Base-by-base conservation (phyloP, 2,329 filamentous ascomycete species). In the Parasarocladium wereldwijsianum region DNA sequence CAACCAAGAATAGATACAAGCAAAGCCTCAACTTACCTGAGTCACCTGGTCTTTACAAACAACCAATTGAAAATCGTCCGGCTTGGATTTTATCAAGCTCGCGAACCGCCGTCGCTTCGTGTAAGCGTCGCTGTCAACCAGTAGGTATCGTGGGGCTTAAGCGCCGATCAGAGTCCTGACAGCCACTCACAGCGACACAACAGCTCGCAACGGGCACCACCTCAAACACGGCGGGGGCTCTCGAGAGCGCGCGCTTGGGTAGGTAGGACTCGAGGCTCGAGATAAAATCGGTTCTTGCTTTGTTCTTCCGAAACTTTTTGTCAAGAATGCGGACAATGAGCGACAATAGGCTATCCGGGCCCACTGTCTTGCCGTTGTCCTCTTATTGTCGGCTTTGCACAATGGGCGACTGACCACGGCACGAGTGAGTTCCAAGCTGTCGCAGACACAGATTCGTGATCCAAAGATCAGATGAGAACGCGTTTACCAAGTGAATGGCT, bases 401-500 rank as follows among this genome's bases (percentile, higher is more conserved):
- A 40, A 35, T 36, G 26, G 26, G 32, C 17, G 23, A 23, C 18
- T n/a, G n/a, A n/a, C n/a, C n/a, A n/a, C n/a, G n/a, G n/a, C n/a
- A n/a, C n/a, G n/a, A n/a, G n/a, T n/a, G n/a, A n/a, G n/a, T n/a
- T n/a, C n/a, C n/a, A n/a, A n/a, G n/a, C n/a, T n/a, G n/a, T n/a
- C n/a, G n/a, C n/a, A n/a, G n/a, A n/a, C n/a, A n/a, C n/a, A n/a
- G n/a, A n/a, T n/a, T n/a, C n/a, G n/a, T n/a, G n/a, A n/a, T n/a
- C n/a, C n/a, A n/a, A n/a, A n/a, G n/a, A n/a, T n/a, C n/a, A n/a
- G n/a, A n/a, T n/a, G n/a, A n/a, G n/a, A n/a, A n/a, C n/a, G n/a
- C n/a, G n/a, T n/a, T 40, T 36, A 19, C 43, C 42, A 47, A 46
- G 32, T 39, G 35, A 46, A 43, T 46, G 43, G 40, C 38, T 35